Evolutionary conservation across 352 stramenopile genomes (phyloP), one percentile per base, ranked within the genome.

Genomic region (Globisporangium spiculum): DNA sequence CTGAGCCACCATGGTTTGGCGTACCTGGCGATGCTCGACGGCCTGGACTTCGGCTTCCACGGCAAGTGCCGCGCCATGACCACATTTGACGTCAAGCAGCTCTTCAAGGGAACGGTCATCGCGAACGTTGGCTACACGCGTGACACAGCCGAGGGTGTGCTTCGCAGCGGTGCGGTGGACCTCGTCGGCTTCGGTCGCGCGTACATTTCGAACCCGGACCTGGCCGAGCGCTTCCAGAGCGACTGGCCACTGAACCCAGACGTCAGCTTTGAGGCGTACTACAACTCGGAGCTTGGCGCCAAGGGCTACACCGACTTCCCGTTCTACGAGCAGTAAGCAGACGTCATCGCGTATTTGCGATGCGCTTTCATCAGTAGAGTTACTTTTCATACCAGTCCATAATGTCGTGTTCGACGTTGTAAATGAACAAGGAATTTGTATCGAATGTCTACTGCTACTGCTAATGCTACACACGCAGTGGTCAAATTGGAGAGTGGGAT

Each of bases 151-250:
- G 73, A 81, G 30, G 71, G 65, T 20, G 76, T 72, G 1, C 48
- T 90, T n/a, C 61, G 57, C 27, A 74, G 66, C 27, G 79, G 74
- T 3, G 20, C 60, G 3, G 78, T 63, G 10, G 76, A 89, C 26
- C 68, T 80, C 12, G 75, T 90, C 4, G 78, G 58, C 5, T 90
- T 81, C 61, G 76, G 73, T 12, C 78, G 81, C 10, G 57, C 69
- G 36, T 90, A 80, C 74, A 89, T 90, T 22, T 66, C 75, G 4
- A 89, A 88, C 65, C 81, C 80, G 34, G 78, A 89, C 55, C 60
- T 89, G 38, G 67, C 74, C 4, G 52, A 75, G 27, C 66, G 67
- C 14, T 56, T 84, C 22, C 53, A 73, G 50, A 56, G 74, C 26
- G 63, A 73, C 36, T 56, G 59, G 34, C 70, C 70, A 20, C 57